Base-by-base conservation (phyloP, 1,284 basidiomycete species). In the Meripilus lineatus region DNA sequence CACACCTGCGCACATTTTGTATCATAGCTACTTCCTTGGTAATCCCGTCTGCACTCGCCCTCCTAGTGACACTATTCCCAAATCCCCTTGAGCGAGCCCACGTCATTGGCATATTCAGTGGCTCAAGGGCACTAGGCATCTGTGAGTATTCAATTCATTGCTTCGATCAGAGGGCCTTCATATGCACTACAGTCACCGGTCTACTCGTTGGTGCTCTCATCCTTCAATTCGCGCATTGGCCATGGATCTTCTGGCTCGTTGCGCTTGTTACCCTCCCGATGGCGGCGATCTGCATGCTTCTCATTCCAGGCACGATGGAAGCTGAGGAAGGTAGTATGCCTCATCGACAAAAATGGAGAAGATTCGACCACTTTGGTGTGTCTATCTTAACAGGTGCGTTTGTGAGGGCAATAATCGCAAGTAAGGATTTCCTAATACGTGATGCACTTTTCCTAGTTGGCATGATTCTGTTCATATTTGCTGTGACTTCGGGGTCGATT, bases 191-290 rank as follows among this genome's bases (percentile, higher is more conserved):
- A 71, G 69, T 69, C 2, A 52, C 69, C 26, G 71, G 72, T 15
- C 49, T 72, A 6, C 58, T 72, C 38, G 65, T 73, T 37, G 70
- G 71, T 21, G 70, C 68, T 4, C 56, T 71, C 20, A 63, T 74
- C 41, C 63, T 68, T 5, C 56, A 70, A 47, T 70, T 61, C 30
- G 62, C 66, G 4, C 67, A 64, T 13, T 74, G 66, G 55, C 57
- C 55, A 20, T 74, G 72, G 72, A 58, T 72, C 5, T 75, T 74
- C 50, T 74, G 67, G 67, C 65, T 70, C 48, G 59, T 65, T 30
- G 61, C 69, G 2, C 50, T 71, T 4, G 51, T 73, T 20, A 60
- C 64, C 34, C 47, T 69, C 32, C 62, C 66, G 13, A 59, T 70
- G 33, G 61, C 68, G 5, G 43, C 46, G 8, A 4, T 65, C 6